Percentiles rank a stretch among this genome's conserved stretches.
Conservation (phyloP, 2,329 filamentous ascomycete species). For the Penicillium sp. region DNA sequence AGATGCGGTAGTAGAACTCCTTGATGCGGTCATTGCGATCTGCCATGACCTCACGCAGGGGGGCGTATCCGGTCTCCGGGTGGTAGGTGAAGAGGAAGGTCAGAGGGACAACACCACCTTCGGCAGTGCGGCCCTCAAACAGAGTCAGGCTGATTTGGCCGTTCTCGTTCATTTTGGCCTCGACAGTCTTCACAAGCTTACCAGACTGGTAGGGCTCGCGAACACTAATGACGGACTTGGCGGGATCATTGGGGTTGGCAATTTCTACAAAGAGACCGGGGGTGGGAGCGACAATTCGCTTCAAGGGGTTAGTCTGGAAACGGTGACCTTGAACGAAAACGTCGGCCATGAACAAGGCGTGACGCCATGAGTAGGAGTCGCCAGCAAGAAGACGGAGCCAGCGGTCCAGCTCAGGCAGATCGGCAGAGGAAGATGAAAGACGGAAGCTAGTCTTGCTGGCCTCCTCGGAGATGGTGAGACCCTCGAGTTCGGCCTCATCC, state of each 20-base stretch:
- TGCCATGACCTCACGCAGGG: constrained; percentile 94
- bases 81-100: constrained; percentile 90
- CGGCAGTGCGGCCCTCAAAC: constrained; percentile 88
- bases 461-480: constrained; percentile 80
- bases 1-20: constrained; percentile 97
- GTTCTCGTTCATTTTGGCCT: constrained; percentile 72
- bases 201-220: constrained; percentile 84
- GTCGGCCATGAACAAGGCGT: constrained; percentile 90
- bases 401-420: constrained; percentile 74
- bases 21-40: constrained; percentile 97
- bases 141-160: constrained; percentile 85
- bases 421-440: constrained; percentile 70
- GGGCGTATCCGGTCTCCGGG: constrained; percentile 95
- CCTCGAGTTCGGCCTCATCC: constrained; percentile 76
- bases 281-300: constrained; percentile 82
- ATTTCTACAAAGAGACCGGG: constrained; percentile 91
- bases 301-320: constrained; percentile 96
- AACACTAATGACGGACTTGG: constrained; percentile 81
- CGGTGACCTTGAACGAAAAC: constrained; percentile 93
- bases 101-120: constrained; percentile 78
- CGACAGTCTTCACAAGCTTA: constrained; percentile 84
- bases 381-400: constrained; percentile 91
- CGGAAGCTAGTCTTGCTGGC: constrained; percentile 80
- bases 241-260: constrained; percentile 73
- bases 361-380: constrained; percentile 83